Conservation (phyloP, 2,329 filamentous ascomycete species). For the Sporothrix schenckii region DNA sequence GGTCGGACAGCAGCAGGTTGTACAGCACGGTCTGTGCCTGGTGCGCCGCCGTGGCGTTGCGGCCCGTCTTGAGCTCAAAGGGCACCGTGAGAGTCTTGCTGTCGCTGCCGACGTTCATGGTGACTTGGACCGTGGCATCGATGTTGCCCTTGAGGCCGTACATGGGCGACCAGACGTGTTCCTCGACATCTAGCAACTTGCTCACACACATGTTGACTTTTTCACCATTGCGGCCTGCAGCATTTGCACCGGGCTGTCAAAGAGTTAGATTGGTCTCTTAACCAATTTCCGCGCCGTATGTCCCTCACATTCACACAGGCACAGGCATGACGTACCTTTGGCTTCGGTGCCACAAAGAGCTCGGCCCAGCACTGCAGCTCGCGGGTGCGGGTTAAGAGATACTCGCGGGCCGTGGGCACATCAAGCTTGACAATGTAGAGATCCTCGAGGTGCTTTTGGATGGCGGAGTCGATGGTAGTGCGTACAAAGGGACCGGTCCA, state of each 20-base stretch:
- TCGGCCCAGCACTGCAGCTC: conserved; percentile 83
- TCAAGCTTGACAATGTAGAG: conserved; percentile 84
- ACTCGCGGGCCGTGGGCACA: conserved; percentile 70
- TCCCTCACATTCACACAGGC: no score
- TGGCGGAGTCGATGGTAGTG: conserved; percentile 66
- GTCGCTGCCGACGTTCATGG: conserved; percentile 66
- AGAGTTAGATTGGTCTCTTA: background rate
- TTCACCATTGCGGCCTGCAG: conserved; percentile 77
- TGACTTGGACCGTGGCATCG: conserved; percentile 91
- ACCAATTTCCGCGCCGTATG: background rate
- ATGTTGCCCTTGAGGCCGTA: conserved; percentile 98
- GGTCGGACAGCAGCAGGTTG: conserved; percentile 86
- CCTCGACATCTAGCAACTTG: conserved; percentile 93
- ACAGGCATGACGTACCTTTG: conserved; percentile 47
- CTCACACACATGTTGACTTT: conserved; percentile 82
- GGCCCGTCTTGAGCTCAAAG: conserved; percentile 94
- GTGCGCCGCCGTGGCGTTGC: conserved; percentile 78
- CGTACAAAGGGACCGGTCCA: conserved; percentile 75
- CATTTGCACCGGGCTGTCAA: conserved; percentile 63
- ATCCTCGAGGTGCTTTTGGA: conserved; percentile 82
- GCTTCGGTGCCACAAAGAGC: conserved; percentile 72
- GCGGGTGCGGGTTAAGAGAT: conserved; percentile 80
- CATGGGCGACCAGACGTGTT: conserved; percentile 97
- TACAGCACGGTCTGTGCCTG: conserved; percentile 94
- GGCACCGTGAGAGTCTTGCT: conserved; percentile 73